Evolutionary conservation across 2,329 filamentous ascomycete genomes (phyloP).

Genomic region (Xylogone sp.): DNA sequence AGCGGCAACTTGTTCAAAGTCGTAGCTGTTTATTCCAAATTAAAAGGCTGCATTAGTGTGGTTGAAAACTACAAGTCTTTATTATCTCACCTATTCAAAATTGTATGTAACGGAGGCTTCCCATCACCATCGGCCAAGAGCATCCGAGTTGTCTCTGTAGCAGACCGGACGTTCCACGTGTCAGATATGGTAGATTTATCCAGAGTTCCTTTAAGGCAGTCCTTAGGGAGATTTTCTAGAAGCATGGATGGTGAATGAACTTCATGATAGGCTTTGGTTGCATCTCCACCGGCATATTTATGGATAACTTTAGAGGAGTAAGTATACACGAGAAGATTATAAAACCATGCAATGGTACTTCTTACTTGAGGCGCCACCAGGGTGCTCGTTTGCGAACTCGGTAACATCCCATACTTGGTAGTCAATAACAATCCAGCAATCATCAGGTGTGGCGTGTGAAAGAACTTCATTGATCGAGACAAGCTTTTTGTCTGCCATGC

Average conservation of each 20-base stretch:
- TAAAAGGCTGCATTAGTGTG: not conserved
- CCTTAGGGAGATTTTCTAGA: slow-evolving; percentile 30
- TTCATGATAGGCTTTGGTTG: slow-evolving; percentile 44
- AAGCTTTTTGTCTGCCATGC: not conserved
- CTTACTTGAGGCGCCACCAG: slow-evolving; percentile 50
- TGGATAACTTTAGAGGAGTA: slow-evolving; percentile 34
- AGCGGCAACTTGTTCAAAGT: slow-evolving; percentile 37
- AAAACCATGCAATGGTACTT: slow-evolving; percentile 1
- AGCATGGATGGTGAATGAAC: slow-evolving; percentile 43
- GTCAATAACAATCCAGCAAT: slow-evolving; percentile 65
- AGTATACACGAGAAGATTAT: not conserved
- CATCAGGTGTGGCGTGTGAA: slow-evolving; percentile 37
- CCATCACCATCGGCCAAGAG: not conserved
- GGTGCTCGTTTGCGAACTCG: slow-evolving; percentile 56
- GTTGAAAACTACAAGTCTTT: not conserved
- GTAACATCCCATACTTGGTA: slow-evolving; percentile 63
- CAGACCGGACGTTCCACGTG: slow-evolving; percentile 40
- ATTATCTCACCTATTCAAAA: slow-evolving; percentile 38
- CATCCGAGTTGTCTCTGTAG: slow-evolving; percentile 27
- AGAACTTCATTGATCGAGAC: not conserved
- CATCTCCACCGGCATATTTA: slow-evolving; percentile 46
- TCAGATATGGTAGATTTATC: slow-evolving; percentile 33
- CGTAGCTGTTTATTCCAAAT: not conserved
- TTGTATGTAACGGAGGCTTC: slow-evolving; percentile 36
- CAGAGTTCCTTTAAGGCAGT: slow-evolving; percentile 40